Evolutionary conservation across 2,329 filamentous ascomycete species (phyloP).

Genomic region (Ophiocordyceps robertsii): DNA sequence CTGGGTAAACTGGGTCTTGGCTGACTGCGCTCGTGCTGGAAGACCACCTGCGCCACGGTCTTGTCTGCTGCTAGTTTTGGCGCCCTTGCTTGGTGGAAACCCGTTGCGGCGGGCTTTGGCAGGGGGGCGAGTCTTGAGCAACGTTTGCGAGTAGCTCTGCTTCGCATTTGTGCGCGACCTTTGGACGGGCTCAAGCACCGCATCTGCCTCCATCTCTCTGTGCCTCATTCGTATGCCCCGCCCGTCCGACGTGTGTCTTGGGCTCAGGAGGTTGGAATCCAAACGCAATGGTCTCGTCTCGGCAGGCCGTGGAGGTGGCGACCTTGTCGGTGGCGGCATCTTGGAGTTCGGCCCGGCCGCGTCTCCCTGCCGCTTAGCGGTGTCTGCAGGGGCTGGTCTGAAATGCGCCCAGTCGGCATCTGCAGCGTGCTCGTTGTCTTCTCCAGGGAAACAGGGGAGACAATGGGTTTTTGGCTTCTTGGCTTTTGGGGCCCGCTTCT

Average conservation of each 20-base stretch:
- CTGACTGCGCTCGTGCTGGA: too few relatives aligned
- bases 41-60: too few relatives aligned
- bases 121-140: too few relatives aligned
- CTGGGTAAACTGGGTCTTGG: too few relatives aligned
- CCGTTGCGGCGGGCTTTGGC: too few relatives aligned
- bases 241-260: neutral
- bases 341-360: neutral
- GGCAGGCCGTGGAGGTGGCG: conserved; percentile 1
- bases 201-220: neutral
- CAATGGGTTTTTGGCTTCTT: conserved; percentile 10
- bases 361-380: neutral
- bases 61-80: neutral
- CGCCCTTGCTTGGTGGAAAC: neutral
- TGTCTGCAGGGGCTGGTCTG: conserved; percentile 3
- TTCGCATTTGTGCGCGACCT: neutral
- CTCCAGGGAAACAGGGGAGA: conserved; percentile 14
- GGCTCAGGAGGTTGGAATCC: conserved; percentile 2
- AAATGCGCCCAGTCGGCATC: conserved; percentile 12
- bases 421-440: conserved; percentile 9
- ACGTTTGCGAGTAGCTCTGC: too few relatives aligned
- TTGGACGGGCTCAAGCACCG: neutral
- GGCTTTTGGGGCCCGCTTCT: conserved; percentile 5
- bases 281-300: neutral
- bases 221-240: neutral
- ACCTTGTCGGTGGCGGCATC: neutral